These are phyloP conservation scores for Saturnispora diversa DNA, from an alignment of 805 yeast genomes.

Conservation along the genomic window DNA sequence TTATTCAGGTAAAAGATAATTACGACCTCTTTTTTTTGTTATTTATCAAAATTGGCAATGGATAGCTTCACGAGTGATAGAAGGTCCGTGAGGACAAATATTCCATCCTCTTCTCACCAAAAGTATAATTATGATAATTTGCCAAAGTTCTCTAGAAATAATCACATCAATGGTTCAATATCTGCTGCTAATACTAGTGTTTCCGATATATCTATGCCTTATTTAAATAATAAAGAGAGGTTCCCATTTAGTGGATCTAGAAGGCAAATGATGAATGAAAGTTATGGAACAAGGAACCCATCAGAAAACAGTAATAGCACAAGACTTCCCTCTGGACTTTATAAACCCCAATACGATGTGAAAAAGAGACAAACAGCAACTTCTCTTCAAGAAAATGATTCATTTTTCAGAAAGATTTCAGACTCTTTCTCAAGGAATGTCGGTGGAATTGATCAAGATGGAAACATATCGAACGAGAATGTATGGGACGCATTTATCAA, in stretches of 20 bases:
- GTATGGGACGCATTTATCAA: conserved; percentile 1
- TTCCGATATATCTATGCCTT: not conserved
- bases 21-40: no score
- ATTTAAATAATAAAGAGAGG: conserved; percentile 3
- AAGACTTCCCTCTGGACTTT: conserved; percentile 4
- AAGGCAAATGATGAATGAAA: conserved; percentile 11
- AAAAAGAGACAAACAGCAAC: not conserved
- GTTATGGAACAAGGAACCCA: not conserved
- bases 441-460: not conserved
- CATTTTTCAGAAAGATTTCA: conserved; percentile 6
- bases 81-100: not conserved
- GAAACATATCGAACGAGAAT: no score
- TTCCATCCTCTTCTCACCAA: conserved; percentile 6
- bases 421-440: conserved; percentile 6
- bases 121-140: conserved; percentile 11
- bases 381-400: not conserved
- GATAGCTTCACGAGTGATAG: not conserved
- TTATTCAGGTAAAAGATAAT: not conserved
- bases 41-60: no score
- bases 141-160: conserved; percentile 13
- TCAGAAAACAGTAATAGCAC: not conserved
- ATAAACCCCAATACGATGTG: not conserved
- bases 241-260: conserved; percentile 16
- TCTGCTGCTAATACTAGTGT: conserved; percentile 1
- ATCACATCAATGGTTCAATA: not conserved